phyloP scores from a whole-genome alignment of 176 grass and related monocot species.

The Zoysia japonica region DNA sequence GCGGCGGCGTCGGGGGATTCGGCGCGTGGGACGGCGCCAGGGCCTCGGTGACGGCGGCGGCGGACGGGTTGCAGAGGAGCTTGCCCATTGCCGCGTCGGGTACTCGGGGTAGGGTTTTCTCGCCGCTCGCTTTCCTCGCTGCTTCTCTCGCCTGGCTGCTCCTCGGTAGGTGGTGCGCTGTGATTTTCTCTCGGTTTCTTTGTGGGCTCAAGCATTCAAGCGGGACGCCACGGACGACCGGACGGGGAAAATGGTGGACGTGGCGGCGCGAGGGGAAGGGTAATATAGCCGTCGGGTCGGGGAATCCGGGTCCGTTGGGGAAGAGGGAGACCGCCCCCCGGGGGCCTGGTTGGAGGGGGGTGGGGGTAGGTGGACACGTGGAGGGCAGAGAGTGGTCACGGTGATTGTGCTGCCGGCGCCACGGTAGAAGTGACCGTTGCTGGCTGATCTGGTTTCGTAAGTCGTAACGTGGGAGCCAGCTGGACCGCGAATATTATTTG shows the following conservation, averaged over 20 bases:
- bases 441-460: neutral
- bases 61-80: conserved; percentile 78
- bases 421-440: neutral
- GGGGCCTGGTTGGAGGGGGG: too few relatives aligned
- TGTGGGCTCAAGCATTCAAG: conserved; percentile 1
- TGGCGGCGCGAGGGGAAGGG: neutral
- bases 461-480: conserved; percentile 12
- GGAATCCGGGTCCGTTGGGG: neutral
- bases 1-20: conserved; percentile 25
- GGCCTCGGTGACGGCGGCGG: conserved; percentile 67
- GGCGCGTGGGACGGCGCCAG: conserved; percentile 44
- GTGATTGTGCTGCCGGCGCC: neutral
- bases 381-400: neutral
- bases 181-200: neutral
- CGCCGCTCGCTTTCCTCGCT: neutral
- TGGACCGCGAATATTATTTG: neutral
- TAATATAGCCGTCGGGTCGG: conserved; percentile 19
- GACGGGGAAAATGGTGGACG: neutral
- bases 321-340: neutral
- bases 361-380: conserved; percentile 14
- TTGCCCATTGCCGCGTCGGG: conserved; percentile 65
- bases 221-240: neutral
- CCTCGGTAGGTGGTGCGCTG: conserved; percentile 14
- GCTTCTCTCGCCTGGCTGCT: neutral
- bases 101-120: conserved; percentile 60